Percentiles rank a stretch among this genome's conserved stretches.
Evolutionary conservation across 1,139 yeast genomes (phyloP).

Genomic region (Diutina rugosa): DNA sequence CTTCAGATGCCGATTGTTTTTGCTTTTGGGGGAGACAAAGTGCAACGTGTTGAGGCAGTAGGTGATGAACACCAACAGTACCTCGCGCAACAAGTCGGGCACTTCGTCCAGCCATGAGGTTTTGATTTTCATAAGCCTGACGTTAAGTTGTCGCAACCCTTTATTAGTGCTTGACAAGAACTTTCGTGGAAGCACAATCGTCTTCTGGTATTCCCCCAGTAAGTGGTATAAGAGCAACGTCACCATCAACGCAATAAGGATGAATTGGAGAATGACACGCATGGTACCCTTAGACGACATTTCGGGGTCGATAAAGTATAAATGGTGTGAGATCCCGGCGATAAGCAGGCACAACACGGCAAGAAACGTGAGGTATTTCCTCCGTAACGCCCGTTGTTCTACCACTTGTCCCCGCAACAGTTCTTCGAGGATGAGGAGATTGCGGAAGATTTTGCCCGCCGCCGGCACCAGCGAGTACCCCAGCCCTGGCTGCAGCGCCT

Average conservation of each 20-base stretch:
- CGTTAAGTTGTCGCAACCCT: conserved; percentile 73
- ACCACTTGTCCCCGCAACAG: conserved; percentile 67
- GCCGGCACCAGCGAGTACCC: conserved; percentile 20
- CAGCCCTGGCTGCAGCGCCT: neutral
- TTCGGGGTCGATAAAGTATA: conserved; percentile 16
- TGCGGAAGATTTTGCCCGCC: conserved; percentile 65
- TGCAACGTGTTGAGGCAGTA: conserved; percentile 17
- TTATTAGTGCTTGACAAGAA: conserved; percentile 74
- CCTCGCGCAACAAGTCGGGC: conserved; percentile 31
- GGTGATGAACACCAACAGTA: conserved; percentile 21
- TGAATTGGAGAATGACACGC: conserved; percentile 43
- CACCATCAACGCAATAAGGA: conserved; percentile 52
- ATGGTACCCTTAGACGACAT: conserved; percentile 15
- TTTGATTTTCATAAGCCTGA: conserved; percentile 60
- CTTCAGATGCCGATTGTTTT: conserved; percentile 19
- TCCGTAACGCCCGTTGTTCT: conserved; percentile 56
- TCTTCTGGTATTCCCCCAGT: conserved; percentile 80
- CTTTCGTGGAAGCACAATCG: conserved; percentile 70
- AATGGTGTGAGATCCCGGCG: conserved; percentile 28
- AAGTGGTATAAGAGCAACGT: conserved; percentile 69
- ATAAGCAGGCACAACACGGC: conserved; percentile 34
- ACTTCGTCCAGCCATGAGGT: conserved; percentile 41
- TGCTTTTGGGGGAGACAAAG: conserved; percentile 22
- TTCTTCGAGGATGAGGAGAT: conserved; percentile 74
- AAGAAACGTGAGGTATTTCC: conserved; percentile 64